Base-by-base conservation (phyloP, 2,329 filamentous ascomycete species). In the Scleromitrula shiraiana region DNA sequence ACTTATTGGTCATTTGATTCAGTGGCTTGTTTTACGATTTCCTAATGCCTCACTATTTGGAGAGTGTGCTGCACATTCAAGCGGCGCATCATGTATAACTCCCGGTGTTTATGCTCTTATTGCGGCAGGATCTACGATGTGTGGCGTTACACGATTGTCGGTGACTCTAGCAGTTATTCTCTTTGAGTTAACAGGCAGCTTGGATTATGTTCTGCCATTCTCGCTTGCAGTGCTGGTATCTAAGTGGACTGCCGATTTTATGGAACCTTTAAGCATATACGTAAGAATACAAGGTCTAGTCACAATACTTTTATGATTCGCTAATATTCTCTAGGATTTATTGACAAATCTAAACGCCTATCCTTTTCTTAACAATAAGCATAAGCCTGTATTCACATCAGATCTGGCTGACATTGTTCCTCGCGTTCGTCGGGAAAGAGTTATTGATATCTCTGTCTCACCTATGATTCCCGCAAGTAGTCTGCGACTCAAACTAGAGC, bases 241-340 rank as follows among this genome's bases (percentile, higher is more conserved):
- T n/a, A 98, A 98, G 69, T 98, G 93, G 93, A 95, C 89, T 0
- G 90, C 93, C 0, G 93, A 97, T 67, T 90, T 89, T 3, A 79
- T 98, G 43, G 93, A 98, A 66, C 93, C 91, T 14, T 76, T 88
- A 45, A 95, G 88, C 65, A 96, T 98, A 53, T 97, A 96, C 64
- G 81, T 84, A 67, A 68, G 79, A 69, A 12, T 12, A 29, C 9
- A 9, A 9, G 33, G 7, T n/a, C 7, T 8, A 8, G 14, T 32
- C 5, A 17, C 12, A 26, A n/a, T 15, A 15, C 24, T 15, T 20
- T n/a, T 20, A 4, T 45, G n/a, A n/a, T n/a, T n/a, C n/a, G 46
- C 58, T 64, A 44, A 66, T 44, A 12, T 7, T 29, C 3, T 26
- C 6, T 58, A 86, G 80, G 93, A 97, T 63, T 77, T 97, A 9